Base-by-base conservation (phyloP, 108 stramenopile species). In the Mediolabrus comicus region DNA sequence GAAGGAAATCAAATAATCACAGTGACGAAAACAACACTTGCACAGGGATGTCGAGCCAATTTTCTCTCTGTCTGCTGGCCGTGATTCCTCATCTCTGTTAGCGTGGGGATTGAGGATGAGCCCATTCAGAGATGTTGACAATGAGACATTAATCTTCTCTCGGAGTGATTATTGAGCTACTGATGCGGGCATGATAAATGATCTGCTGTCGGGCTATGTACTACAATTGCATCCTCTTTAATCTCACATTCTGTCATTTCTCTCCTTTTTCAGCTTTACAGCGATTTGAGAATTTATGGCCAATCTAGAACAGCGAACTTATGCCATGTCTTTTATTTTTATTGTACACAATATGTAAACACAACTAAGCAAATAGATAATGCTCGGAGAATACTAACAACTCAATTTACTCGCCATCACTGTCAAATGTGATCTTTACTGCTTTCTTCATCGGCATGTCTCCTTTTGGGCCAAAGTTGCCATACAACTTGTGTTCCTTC, bases 401-500 rank as follows among this genome's bases (percentile, higher is more conserved):
- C 5, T 57, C 56, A 49, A 49, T 22, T 49, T 64, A 53, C 46
- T 72, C 62, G 19, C 26, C 71, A 53, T 79, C 78, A 33, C 73
- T 79, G 33, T 82, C 88, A 74, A 96, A 96, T 52, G 77, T 87
- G 65, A 94, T 94, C 71, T 96, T 94, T 6, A 87, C 87, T 6
- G 95, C 88, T 74, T 92, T 90, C 73, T 94, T 92, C 86, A 81
- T 90, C 43, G 92, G 87, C 31, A 27, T 0, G 29, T 74, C 86
- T 51, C 64, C 77, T 63, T 79, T 92, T 9, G 96, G 95, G 14
- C 95, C 95, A 83, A 97, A 98, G 49, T 68, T 96, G 16, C 99
- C 98, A 65, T 99, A 99, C 31, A 98, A 69, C 65, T 98, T 99
- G 89, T 98, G 97, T 75, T 98, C 96, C 91, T 99, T 99, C 91